A percentile compares a stretch with the other conserved stretches of the same genome.
Evolutionary conservation across 2,329 filamentous ascomycete genomes (phyloP).

Genomic region (Colletotrichum tofieldiae): DNA sequence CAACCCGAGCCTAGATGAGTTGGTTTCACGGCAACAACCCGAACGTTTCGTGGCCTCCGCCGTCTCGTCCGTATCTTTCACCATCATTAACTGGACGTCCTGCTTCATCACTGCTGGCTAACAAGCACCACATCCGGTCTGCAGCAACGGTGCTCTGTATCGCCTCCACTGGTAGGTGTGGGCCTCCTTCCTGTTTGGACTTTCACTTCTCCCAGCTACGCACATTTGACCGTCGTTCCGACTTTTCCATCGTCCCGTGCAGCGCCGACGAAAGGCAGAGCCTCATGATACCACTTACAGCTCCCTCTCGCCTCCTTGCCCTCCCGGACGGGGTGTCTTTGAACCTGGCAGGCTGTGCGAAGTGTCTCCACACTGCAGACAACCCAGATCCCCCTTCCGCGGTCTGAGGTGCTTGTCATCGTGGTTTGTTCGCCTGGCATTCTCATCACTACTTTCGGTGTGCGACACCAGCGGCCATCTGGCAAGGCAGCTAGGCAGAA

Average conservation of each 20-base stretch:
- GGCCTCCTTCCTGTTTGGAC: too few species aligned
- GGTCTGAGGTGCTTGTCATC: neutral
- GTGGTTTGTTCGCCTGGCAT: too few species aligned
- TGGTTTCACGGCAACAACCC: too few species aligned
- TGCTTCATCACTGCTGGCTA: neutral
- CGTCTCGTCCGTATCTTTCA: neutral
- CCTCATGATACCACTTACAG: neutral
- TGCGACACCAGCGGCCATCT: neutral
- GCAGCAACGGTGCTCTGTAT: neutral
- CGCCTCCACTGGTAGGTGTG: neutral
- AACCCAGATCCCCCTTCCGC: too few species aligned
- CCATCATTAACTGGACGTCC: neutral
- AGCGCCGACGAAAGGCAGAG: neutral
- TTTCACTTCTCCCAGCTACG: neutral
- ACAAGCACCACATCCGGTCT: neutral
- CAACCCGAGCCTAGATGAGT: too few species aligned
- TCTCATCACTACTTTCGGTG: neutral
- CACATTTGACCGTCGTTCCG: neutral
- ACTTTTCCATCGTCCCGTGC: neutral
- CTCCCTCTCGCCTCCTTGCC: neutral
- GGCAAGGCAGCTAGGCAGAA: constrained; percentile 14
- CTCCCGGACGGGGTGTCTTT: neutral
- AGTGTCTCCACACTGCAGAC: too few species aligned
- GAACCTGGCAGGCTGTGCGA: too few species aligned
- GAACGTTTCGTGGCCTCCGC: neutral